Evolutionary conservation across 1,284 basidiomycete species (phyloP), one percentile per base, ranked within the genome.

Genomic region (Cystobasidiaceae sp.): DNA sequence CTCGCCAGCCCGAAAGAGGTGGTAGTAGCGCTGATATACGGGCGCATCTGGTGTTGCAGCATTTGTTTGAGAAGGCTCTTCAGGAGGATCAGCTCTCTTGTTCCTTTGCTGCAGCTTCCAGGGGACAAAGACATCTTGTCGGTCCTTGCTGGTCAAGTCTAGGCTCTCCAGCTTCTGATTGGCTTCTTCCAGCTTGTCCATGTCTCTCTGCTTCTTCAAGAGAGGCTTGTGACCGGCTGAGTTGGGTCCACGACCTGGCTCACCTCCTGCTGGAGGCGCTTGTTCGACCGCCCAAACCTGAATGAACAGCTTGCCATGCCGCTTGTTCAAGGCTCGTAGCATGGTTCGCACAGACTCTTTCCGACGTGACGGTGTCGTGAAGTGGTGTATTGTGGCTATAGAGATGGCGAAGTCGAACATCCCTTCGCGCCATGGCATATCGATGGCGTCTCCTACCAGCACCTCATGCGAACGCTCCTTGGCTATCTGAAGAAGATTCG

Each of bases 211-310:
- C 21, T 49, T 48, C 28, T 51, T 58, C 30, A 66, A 9, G 19
- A 46, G 28, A 9, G 45, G 55, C 32, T 49, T 46, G 15, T 9
- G 33, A 17, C 11, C 30, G 27, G 8, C 50, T 34, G 15, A 8
- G 33, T 13, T 15, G 1, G 19, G 25, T n/a, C 4, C 34, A 34
- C 8, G n/a, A 19, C 17, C 13, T 25, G 4, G 37, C 21, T 19
- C 13, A 8, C 27, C 6, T 17, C 6, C 17, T 41, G 13, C 2
- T 27, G 64, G 19, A 2, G 69, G 69, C 28, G 94, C 91, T 79
- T 99, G 96, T 74, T 97, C 93, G 59, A 89, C 84, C 0, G 94
- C 93, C 96, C 96, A 99, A n/a, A 97, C 96, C 73, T 96, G 97
- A 72, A 98, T 87, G 70, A 99, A 80, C 64, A 93, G 46, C 46